phyloP scores from a whole-genome alignment of 768 basidiomycete genomes.

The Sutorius australiensis region DNA sequence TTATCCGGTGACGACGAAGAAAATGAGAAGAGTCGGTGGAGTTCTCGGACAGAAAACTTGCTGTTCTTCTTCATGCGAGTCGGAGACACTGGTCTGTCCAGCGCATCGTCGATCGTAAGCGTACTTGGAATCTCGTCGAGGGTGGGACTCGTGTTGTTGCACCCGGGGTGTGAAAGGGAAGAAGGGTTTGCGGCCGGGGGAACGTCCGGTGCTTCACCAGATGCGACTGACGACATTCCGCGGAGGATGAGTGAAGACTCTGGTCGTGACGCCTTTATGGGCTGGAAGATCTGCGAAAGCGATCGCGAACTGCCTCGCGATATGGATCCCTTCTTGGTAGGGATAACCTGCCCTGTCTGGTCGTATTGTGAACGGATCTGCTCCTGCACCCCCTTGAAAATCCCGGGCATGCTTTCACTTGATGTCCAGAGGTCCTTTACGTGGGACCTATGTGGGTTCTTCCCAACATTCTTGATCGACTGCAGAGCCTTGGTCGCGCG shows the following conservation, averaged over 20 bases:
- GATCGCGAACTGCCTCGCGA: slow-evolving; percentile 29
- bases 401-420: slow-evolving; percentile 25
- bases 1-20: slow-evolving; percentile 21
- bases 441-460: slow-evolving; percentile 33
- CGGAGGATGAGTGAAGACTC: slow-evolving; percentile 22
- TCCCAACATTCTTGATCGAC: slow-evolving; percentile 45
- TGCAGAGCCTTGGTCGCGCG: slow-evolving; percentile 46
- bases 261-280: slow-evolving; percentile 27
- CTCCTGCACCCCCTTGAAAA: slow-evolving; percentile 26
- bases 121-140: slow-evolving; percentile 13
- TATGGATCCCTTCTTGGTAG: slow-evolving; percentile 27
- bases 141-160: slow-evolving; percentile 27
- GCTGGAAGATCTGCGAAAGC: slow-evolving; percentile 28
- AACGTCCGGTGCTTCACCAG: slow-evolving; percentile 16
- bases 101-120: slow-evolving; percentile 8
- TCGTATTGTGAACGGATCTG: slow-evolving; percentile 17
- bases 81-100: slow-evolving; percentile 31
- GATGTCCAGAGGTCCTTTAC: slow-evolving; percentile 38
- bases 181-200: slow-evolving; percentile 5
- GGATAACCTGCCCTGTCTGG: slow-evolving; percentile 12
- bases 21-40: slow-evolving; percentile 33
- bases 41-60: slow-evolving; percentile 36
- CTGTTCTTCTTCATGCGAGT: slow-evolving; percentile 28
- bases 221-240: slow-evolving; percentile 19
- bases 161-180: slow-evolving; percentile 5